Conservation (phyloP, 306 rosid genomes). For the Astragalus glycyphyllos region DNA sequence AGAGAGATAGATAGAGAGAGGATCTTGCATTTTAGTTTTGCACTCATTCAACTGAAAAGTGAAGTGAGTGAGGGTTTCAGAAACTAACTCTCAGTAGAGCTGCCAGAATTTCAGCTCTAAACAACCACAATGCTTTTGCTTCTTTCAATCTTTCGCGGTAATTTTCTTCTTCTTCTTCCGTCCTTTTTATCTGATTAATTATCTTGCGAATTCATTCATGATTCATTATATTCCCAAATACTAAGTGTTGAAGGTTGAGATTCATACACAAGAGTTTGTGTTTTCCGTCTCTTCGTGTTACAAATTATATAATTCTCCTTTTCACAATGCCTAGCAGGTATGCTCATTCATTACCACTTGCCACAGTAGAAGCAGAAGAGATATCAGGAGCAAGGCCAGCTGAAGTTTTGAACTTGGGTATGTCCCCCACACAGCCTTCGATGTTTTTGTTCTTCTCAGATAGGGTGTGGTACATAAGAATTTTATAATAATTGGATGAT, state of each 20-base stretch:
- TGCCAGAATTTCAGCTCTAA: constrained; percentile 31
- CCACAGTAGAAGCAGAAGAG: constrained; percentile 80
- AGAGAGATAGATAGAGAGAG: too few relatives aligned
- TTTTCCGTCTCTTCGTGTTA: constrained; percentile 1
- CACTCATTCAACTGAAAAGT: too few relatives aligned
- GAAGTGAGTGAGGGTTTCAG: background rate
- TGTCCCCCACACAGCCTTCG: constrained; percentile 19
- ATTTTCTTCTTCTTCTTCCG: too few relatives aligned
- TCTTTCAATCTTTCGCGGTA: constrained; percentile 57
- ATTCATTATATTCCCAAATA: too few relatives aligned
- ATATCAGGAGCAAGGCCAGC: constrained; percentile 84
- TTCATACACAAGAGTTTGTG: background rate
- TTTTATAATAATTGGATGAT: constrained; percentile 11
- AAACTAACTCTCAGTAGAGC: constrained; percentile 40
- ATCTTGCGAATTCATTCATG: background rate
- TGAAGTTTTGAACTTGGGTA: constrained; percentile 90
- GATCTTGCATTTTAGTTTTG: too few relatives aligned
- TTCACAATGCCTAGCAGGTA: constrained; percentile 53
- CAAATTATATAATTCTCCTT: constrained; percentile 12
- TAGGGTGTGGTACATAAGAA: background rate
- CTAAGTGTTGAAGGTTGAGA: too few relatives aligned
- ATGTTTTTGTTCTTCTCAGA: constrained; percentile 12
- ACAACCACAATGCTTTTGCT: constrained; percentile 28
- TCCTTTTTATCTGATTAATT: background rate
- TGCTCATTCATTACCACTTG: constrained; percentile 62